A percentile compares a stretch with the other conserved stretches of the same genome.
phyloP scores from a whole-genome alignment of 768 basidiomycete genomes.

The Artomyces pyxidatus region DNA sequence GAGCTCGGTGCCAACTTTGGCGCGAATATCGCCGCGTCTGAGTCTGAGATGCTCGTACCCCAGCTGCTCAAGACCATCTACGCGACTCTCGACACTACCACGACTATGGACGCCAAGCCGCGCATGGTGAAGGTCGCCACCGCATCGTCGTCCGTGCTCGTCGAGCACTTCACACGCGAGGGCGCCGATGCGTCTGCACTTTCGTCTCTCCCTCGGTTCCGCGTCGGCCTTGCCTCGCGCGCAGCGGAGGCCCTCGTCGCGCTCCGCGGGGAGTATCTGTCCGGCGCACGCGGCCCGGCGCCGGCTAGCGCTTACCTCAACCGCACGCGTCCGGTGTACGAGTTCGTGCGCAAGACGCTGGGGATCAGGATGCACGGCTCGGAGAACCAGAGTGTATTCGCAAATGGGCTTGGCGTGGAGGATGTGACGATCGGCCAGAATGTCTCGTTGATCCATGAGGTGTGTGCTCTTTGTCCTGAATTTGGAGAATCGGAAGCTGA shows the following conservation, averaged over 20 bases:
- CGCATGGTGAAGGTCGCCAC: slow-evolving; percentile 52
- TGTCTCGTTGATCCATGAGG: slow-evolving; percentile 70
- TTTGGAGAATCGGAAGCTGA: not conserved
- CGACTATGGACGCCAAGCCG: slow-evolving; percentile 59
- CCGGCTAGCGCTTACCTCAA: slow-evolving; percentile 64
- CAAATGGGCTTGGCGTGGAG: slow-evolving; percentile 56
- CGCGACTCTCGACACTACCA: slow-evolving; percentile 53
- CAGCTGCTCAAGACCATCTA: slow-evolving; percentile 37
- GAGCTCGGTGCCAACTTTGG: slow-evolving; percentile 44
- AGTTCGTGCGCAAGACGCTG: slow-evolving; percentile 62
- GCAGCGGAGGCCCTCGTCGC: slow-evolving; percentile 36
- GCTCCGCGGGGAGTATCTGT: slow-evolving; percentile 49
- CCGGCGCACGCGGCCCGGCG: slow-evolving; percentile 47
- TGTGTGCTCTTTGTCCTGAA: slow-evolving; percentile 7
- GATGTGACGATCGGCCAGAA: slow-evolving; percentile 65
- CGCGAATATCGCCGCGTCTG: slow-evolving; percentile 26
- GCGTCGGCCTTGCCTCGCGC: slow-evolving; percentile 41
- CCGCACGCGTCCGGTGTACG: slow-evolving; percentile 65
- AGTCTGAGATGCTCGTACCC: slow-evolving; percentile 26
- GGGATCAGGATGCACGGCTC: slow-evolving; percentile 78
- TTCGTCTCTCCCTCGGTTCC: slow-evolving; percentile 43
- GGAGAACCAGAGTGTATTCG: slow-evolving; percentile 58
- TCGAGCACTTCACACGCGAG: not conserved
- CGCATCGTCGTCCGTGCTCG: not conserved
- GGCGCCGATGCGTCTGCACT: slow-evolving; percentile 18